Evolutionary conservation across 1,284 basidiomycete species (phyloP).

Genomic region (Ganoderma lingzhi): DNA sequence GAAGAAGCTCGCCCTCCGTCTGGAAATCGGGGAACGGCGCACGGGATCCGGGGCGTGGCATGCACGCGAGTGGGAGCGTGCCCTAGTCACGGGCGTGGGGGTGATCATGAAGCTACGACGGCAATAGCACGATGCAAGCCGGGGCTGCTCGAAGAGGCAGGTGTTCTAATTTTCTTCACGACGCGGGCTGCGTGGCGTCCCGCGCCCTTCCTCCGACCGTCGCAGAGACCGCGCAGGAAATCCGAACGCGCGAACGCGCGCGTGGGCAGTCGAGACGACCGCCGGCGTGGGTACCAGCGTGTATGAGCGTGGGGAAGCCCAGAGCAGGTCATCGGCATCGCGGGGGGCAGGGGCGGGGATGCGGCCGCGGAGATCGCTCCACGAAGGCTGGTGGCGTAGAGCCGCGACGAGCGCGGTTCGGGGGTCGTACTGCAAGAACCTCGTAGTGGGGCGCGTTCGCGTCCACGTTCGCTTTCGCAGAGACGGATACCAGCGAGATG

Average conservation of each 20-base stretch:
- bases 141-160: neutral
- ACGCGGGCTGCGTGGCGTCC: constrained; percentile 1
- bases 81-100: neutral
- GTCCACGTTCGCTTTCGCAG: neutral
- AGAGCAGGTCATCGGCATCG: neutral
- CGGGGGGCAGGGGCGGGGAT: neutral
- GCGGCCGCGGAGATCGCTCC: neutral
- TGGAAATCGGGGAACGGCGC: neutral
- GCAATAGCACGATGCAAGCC: neutral
- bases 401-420: neutral
- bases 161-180: neutral
- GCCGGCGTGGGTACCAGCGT: neutral
- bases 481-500: neutral
- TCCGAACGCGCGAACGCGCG: neutral
- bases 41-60: neutral
- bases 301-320: constrained; percentile 1
- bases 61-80: neutral
- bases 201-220: neutral
- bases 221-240: neutral
- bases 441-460: neutral
- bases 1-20: neutral
- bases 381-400: neutral
- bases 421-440: neutral
- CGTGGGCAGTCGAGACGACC: neutral
- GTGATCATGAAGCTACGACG: neutral